Evolutionary conservation across 2,329 filamentous ascomycete genomes (phyloP), one percentile per base, ranked within the genome.

Genomic region (Fusarium sp.): DNA sequence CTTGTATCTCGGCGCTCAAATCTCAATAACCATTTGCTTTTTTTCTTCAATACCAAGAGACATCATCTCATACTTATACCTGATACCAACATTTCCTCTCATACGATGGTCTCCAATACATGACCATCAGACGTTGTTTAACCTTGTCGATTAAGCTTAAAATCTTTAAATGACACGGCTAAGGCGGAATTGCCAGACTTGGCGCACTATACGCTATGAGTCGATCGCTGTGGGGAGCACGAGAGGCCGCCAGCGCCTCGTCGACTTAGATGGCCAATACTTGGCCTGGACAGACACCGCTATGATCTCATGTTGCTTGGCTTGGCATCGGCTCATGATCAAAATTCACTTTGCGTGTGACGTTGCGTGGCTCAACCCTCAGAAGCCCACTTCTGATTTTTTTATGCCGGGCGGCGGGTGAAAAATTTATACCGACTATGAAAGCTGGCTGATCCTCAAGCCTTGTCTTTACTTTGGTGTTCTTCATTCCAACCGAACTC

Each of bases 301-400:
- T 69, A 69, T 69, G 58, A 69, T 69, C 58, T 69, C 66, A 69
- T 58, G 62, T 58, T 53, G 58, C 64, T 68, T 50, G 35, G 49
- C 66, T 69, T 65, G 66, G 66, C 66, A 55, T 69, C 66, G 66
- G 66, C 66, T 65, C 66, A 69, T 69, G 58, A 69, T 68, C 64
- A 68, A 35, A 52, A 35, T 62, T 29, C 62, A 35, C 57, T 68
- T 68, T 41, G 31, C 56, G 64, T 68, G 64, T 68, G 64, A 68
- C 64, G 57, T 68, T 57, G 41, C 53, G 36, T 65, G 33, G 65
- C 60, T 86, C 22, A 35, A 42, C 44, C 57, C 44, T 55, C 14
- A 42, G 33, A 49, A 68, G 57, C 65, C 65, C 65, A 68, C 44
- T 68, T 66, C 38, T 63, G 54, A 56, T 47, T 60, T 61, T 60